phyloP scores from a whole-genome alignment of 805 yeast genomes.

The Debaryomyces castellii region DNA sequence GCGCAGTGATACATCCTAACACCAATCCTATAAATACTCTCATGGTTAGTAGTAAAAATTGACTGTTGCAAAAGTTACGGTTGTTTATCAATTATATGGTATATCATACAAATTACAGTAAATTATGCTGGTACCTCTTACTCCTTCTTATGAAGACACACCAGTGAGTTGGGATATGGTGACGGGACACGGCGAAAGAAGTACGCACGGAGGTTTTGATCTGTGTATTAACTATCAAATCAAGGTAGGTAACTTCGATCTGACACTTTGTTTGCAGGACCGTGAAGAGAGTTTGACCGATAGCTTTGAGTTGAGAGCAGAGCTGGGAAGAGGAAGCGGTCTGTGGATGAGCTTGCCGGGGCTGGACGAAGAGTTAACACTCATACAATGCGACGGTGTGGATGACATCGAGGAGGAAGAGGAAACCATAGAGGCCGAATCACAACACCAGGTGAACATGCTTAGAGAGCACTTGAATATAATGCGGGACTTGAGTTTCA shows the following conservation, averaged over 20 bases:
- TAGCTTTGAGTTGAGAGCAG: neutral
- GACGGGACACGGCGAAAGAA: neutral
- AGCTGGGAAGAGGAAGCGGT: neutral
- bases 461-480: conserved; percentile 5
- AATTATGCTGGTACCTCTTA: neutral
- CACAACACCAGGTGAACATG: neutral
- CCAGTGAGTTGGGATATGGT: neutral
- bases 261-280: neutral
- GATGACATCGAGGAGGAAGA: neutral
- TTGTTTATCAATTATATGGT: neutral
- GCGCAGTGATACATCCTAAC: neutral
- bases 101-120: neutral
- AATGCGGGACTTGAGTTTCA: conserved; percentile 3
- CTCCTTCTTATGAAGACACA: neutral
- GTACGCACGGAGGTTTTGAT: neutral
- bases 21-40: neutral
- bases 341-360: neutral
- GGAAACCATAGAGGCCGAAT: neutral
- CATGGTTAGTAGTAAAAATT: neutral
- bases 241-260: neutral
- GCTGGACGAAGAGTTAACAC: neutral
- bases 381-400: neutral
- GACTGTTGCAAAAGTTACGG: neutral
- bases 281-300: neutral
- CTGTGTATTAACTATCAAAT: neutral